A percentile compares a stretch with the other conserved stretches of the same genome.
These are phyloP conservation scores for Sindora glabra DNA, from an alignment of 306 rosid genomes.

Conservation along the genomic window DNA sequence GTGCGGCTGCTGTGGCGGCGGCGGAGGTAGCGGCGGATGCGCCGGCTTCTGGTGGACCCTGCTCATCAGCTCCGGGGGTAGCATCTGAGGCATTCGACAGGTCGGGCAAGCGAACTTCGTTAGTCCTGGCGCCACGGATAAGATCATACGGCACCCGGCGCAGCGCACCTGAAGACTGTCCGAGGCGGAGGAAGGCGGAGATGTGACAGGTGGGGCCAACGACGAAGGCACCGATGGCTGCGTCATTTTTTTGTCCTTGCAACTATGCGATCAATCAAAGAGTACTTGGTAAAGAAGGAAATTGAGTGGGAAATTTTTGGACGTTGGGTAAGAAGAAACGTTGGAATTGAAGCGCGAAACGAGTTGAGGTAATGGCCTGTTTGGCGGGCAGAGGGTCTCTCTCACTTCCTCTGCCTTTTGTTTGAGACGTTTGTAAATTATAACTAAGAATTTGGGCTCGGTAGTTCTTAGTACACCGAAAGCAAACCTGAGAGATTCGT, in stretches of 20 bases:
- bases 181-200: constrained; percentile 23
- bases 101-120: constrained; percentile 77
- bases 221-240: constrained; percentile 51
- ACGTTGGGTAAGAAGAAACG: neutral
- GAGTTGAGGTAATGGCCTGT: constrained; percentile 10
- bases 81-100: constrained; percentile 88
- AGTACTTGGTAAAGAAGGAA: neutral
- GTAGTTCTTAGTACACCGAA: too few species aligned
- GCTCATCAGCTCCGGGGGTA: constrained; percentile 90
- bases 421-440: too few species aligned
- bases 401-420: neutral
- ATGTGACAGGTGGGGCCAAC: constrained; percentile 18
- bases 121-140: constrained; percentile 63
- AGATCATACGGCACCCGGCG: constrained; percentile 83
- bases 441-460: too few species aligned
- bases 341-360: constrained; percentile 17
- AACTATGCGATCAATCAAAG: neutral
- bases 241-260: constrained; percentile 40
- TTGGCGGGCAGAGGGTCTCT: constrained; percentile 22
- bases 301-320: neutral
- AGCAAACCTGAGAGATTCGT: too few species aligned
- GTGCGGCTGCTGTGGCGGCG: constrained; percentile 20
- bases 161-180: constrained; percentile 86
- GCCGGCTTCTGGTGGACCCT: constrained; percentile 36
- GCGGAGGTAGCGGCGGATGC: constrained; percentile 9